Evolutionary conservation across 2,329 filamentous ascomycete species (phyloP).

Genomic region (Apiospora kogelbergensis): DNA sequence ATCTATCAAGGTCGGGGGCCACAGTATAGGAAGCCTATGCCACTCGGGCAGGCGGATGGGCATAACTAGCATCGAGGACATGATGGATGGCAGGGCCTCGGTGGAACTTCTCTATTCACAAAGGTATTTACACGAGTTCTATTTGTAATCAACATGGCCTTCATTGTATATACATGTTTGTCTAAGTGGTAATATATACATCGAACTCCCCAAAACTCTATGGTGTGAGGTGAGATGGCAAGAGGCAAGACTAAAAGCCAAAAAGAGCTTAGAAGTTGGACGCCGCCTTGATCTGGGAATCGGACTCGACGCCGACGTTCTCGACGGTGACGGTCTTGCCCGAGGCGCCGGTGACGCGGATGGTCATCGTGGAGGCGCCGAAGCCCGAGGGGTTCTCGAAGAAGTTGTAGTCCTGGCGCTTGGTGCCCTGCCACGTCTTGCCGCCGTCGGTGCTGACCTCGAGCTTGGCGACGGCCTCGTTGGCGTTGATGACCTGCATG

Average conservation of each 20-base stretch:
- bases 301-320: conserved; percentile 42
- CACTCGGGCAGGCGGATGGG: too few species aligned
- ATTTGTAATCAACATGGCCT: too few species aligned
- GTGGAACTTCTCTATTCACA: too few species aligned
- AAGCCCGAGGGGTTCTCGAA: conserved; percentile 61
- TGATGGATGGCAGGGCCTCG: too few species aligned
- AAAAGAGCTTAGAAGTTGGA: conserved; percentile 20
- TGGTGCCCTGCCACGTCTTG: conserved; percentile 56
- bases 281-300: conserved; percentile 20
- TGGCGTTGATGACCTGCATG: conserved; percentile 66
- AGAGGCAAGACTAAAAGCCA: not conserved
- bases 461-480: conserved; percentile 53
- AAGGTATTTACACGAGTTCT: not conserved
- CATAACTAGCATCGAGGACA: too few species aligned
- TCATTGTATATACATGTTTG: too few species aligned
- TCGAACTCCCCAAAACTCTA: not conserved
- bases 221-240: too few species aligned
- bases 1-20: too few species aligned
- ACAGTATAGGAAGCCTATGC: too few species aligned
- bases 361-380: conserved; percentile 51
- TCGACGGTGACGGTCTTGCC: conserved; percentile 53
- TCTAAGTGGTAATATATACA: not conserved
- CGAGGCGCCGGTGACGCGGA: conserved; percentile 54
- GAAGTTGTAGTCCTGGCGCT: conserved; percentile 57
- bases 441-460: conserved; percentile 63